phyloP scores from a whole-genome alignment of 1,284 basidiomycete species.

The Ustilago bromivora region DNA sequence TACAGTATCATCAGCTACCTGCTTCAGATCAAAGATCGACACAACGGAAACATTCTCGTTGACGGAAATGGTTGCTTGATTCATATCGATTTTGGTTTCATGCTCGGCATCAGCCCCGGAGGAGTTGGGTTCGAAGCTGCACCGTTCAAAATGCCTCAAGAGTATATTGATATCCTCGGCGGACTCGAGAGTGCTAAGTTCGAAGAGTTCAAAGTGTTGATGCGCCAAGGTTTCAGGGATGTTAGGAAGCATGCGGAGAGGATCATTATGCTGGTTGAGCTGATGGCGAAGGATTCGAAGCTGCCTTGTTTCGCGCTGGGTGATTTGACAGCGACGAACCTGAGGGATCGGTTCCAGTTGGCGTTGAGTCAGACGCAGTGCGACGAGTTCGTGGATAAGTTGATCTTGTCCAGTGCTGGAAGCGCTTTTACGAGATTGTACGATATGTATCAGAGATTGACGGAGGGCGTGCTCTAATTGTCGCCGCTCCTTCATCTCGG shows the following conservation, averaged over 20 bases:
- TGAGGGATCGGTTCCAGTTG: slow-evolving; percentile 94
- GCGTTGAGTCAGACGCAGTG: slow-evolving; percentile 86
- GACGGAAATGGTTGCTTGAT: slow-evolving; percentile 93
- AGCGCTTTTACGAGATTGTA: slow-evolving; percentile 68
- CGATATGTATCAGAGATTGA: slow-evolving; percentile 67
- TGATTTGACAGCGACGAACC: slow-evolving; percentile 84
- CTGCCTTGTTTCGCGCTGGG: slow-evolving; percentile 93
- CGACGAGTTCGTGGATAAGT: slow-evolving; percentile 79
- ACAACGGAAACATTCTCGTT: slow-evolving; percentile 97
- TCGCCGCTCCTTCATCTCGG: background rate
- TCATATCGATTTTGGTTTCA: slow-evolving; percentile 98
- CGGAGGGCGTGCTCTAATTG: slow-evolving; percentile 55
- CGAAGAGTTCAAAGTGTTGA: slow-evolving; percentile 85
- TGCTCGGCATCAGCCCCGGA: slow-evolving; percentile 85
- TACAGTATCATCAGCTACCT: slow-evolving; percentile 96
- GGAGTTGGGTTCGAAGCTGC: slow-evolving; percentile 99
- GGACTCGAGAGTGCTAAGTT: slow-evolving; percentile 84
- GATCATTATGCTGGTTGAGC: slow-evolving; percentile 92
- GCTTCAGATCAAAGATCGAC: slow-evolving; percentile 97
- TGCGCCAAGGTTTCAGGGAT: slow-evolving; percentile 92
- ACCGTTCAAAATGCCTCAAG: slow-evolving; percentile 94
- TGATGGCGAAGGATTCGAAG: slow-evolving; percentile 96
- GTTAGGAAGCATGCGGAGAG: slow-evolving; percentile 96
- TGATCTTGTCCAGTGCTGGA: slow-evolving; percentile 62
- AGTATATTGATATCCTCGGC: slow-evolving; percentile 96